Evolutionary conservation across 176 grass and related monocot species (phyloP).

Genomic region (Raddia guianensis): DNA sequence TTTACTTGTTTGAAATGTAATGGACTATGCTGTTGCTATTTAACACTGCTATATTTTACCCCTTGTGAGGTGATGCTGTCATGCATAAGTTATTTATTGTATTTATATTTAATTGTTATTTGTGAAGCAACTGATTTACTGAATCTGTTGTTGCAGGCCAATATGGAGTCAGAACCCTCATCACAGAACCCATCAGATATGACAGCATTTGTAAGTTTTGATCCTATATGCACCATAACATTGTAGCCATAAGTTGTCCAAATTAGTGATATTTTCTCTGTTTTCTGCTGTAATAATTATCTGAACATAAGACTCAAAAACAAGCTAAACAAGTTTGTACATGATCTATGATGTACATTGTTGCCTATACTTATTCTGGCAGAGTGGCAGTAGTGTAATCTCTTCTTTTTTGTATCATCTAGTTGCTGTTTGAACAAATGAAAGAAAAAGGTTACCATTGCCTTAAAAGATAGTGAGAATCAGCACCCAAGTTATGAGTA

Average conservation of each 20-base stretch:
- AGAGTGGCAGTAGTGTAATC: not conserved
- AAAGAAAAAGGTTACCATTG: not conserved
- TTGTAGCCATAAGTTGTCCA: slow-evolving; percentile 12
- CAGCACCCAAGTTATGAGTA: slow-evolving; percentile 15
- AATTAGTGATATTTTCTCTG: slow-evolving; percentile 5
- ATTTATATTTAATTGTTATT: slow-evolving; percentile 18
- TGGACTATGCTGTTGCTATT: slow-evolving; percentile 1
- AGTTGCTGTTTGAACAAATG: slow-evolving; percentile 18
- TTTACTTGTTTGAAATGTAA: slow-evolving; percentile 15
- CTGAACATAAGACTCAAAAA: not conserved
- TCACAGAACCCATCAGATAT: slow-evolving; percentile 89
- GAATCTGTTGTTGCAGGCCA: slow-evolving; percentile 46
- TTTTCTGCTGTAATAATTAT: not conserved
- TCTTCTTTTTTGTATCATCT: slow-evolving; percentile 1
- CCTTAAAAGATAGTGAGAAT: slow-evolving; percentile 14
- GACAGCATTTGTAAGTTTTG: slow-evolving; percentile 85
- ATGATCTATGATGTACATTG: not conserved
- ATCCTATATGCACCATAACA: slow-evolving; percentile 15
- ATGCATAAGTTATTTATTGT: slow-evolving; percentile 26
- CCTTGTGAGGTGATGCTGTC: not conserved
- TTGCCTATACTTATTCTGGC: not conserved
- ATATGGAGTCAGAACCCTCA: slow-evolving; percentile 71
- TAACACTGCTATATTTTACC: not conserved
- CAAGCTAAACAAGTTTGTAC: not conserved
- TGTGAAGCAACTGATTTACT: not conserved